Base-by-base conservation (phyloP, 495 filamentous ascomycete species). In the Penicillium chermesinum region DNA sequence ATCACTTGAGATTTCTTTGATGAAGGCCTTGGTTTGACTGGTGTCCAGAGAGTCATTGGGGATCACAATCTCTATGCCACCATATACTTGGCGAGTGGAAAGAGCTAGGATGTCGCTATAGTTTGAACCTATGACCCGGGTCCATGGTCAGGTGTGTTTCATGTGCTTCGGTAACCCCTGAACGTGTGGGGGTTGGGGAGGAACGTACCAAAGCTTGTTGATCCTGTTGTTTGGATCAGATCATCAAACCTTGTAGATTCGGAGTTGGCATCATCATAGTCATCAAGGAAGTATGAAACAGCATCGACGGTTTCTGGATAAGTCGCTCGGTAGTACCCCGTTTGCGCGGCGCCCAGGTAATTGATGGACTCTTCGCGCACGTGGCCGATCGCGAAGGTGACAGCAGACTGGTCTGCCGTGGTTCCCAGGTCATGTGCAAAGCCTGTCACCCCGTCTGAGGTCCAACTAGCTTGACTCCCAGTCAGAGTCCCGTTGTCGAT, bases 1-100 rank as follows among this genome's bases (percentile, higher is more conserved):
- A 52, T 77, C 62, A 30, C 65, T 72, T 7, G 67, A 71, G 22
- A 76, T 74, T 46, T 75, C 73, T 48, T 77, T 77, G 34, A 76
- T 53, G 46, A 76, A 77, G 7, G 68, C 61, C 25, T 71, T 62
- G 19, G 52, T 39, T 38, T 67, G 55, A 37, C 47, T 61, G 18
- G 65, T 72, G 44, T 70, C 63, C 18, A 68, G 60, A 21, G 69
- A 66, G 12, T 70, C 62, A 33, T 58, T 46, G 1, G 66, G 62
- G 18, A 75, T 62, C 1, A 66, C 73, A 4, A 75, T 30, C 25
- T 74, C 73, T 21, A 69, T 66, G 9, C 66, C 64, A 20, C 69
- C 72, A 44, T 66, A 73, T 10, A 62, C 62, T 40, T 75, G 72
- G 7, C 69, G 65, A 7, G 67, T 57, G n/a, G 61, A 66, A 7